These are phyloP conservation scores for Baorangia bicolor DNA, from an alignment of 768 basidiomycete species.

Conservation along the genomic window DNA sequence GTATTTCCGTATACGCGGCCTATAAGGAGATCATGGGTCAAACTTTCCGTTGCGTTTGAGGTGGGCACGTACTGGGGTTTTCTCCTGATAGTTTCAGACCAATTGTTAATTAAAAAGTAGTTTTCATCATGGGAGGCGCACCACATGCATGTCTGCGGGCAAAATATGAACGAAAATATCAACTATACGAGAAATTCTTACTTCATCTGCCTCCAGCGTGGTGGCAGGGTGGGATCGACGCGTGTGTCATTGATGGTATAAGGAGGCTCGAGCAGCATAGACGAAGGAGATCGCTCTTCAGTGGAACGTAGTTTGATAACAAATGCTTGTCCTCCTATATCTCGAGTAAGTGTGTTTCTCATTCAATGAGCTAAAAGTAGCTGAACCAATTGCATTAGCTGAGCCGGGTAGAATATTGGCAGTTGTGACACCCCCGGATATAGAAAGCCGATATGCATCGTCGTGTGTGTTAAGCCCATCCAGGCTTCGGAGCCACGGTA, in stretches of 20 bases:
- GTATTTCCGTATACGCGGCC: slow-evolving; percentile 33
- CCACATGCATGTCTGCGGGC: slow-evolving; percentile 59
- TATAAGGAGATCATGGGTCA: slow-evolving; percentile 5
- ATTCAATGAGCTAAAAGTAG: slow-evolving; percentile 19
- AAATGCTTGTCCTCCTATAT: slow-evolving; percentile 81
- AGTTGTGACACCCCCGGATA: slow-evolving; percentile 88
- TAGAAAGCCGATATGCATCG: slow-evolving; percentile 65
- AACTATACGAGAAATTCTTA: slow-evolving; percentile 30
- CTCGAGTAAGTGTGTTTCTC: slow-evolving; percentile 5
- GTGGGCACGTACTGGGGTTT: slow-evolving; percentile 40
- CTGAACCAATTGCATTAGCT: slow-evolving; percentile 67
- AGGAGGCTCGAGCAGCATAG: slow-evolving; percentile 86
- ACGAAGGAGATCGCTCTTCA: slow-evolving; percentile 67
- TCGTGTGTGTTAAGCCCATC: slow-evolving; percentile 90
- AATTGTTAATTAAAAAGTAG: not conserved
- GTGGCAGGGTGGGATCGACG: slow-evolving; percentile 38
- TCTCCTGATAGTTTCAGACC: slow-evolving; percentile 36
- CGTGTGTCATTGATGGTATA: slow-evolving; percentile 52
- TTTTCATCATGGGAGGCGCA: slow-evolving; percentile 8
- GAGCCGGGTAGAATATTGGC: slow-evolving; percentile 79
- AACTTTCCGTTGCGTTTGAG: not conserved
- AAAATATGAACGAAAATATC: slow-evolving; percentile 2
- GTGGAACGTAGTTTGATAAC: slow-evolving; percentile 83
- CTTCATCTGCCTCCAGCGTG: slow-evolving; percentile 84
- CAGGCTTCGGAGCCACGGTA: slow-evolving; percentile 78